These are phyloP conservation scores for Exophiala spinifera DNA, from an alignment of 2,329 filamentous ascomycete genomes.

Conservation along the genomic window DNA sequence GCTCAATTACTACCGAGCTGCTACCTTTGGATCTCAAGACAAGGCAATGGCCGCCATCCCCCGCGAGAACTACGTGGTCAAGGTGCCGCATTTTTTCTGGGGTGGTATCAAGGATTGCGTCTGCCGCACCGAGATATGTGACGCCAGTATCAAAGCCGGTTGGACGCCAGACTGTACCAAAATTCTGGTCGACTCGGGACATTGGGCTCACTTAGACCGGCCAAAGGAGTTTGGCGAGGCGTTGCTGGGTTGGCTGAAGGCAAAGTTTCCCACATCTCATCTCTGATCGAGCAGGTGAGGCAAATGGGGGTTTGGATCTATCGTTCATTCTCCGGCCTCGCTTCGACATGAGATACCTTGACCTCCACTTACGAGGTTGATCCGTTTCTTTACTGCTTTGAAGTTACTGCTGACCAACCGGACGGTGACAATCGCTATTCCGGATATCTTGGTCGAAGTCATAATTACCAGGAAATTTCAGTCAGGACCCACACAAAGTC, in stretches of 20 bases:
- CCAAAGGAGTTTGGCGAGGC: conserved; percentile 16
- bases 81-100: conserved; percentile 16
- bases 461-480: too few relatives aligned
- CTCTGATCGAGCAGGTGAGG: background rate
- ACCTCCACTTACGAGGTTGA: background rate
- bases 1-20: conserved; percentile 15
- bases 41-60: conserved; percentile 10
- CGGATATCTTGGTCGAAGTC: too few relatives aligned
- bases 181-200: conserved; percentile 16
- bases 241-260: conserved; percentile 15
- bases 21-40: conserved; percentile 12
- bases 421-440: too few relatives aligned
- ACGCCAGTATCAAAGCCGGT: conserved; percentile 7
- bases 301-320: background rate
- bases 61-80: conserved; percentile 9
- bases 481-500: too few relatives aligned
- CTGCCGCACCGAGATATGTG: conserved; percentile 9
- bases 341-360: background rate
- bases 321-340: too few relatives aligned
- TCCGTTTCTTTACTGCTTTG: background rate
- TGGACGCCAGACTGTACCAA: conserved; percentile 14
- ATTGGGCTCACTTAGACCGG: conserved; percentile 19
- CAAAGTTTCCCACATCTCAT: conserved; percentile 4
- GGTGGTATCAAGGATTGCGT: conserved; percentile 16
- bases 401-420: too few relatives aligned